phyloP scores from a whole-genome alignment of 2,329 filamentous ascomycete genomes.

The Penicillium sp. region DNA sequence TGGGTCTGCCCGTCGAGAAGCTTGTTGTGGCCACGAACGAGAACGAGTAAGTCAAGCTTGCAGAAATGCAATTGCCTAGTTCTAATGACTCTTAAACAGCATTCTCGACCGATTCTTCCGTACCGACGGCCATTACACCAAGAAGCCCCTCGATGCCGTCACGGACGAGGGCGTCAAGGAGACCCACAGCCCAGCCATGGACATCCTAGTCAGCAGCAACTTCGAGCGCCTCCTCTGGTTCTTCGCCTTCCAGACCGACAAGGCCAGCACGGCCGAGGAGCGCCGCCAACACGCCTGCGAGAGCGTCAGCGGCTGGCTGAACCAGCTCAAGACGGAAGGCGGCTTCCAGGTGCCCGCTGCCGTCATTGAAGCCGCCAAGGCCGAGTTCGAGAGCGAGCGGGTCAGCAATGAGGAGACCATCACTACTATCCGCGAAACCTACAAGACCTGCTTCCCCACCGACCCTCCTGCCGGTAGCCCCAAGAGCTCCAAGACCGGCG shows the following conservation, averaged over 20 bases:
- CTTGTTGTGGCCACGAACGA: constrained; percentile 93
- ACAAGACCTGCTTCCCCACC: constrained; percentile 57
- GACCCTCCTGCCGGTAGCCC: constrained; percentile 35
- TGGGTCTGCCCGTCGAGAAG: constrained; percentile 86
- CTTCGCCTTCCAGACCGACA: constrained; percentile 69
- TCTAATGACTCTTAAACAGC: constrained; percentile 41
- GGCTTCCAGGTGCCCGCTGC: constrained; percentile 79
- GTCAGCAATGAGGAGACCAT: constrained; percentile 67
- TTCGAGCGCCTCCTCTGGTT: constrained; percentile 97
- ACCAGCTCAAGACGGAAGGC: constrained; percentile 75
- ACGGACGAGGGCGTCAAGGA: constrained; percentile 73
- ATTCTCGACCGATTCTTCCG: constrained; percentile 96
- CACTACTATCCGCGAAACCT: constrained; percentile 63
- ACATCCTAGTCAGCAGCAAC: constrained; percentile 94
- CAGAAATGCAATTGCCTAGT: not conserved
- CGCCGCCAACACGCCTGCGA: constrained; percentile 62
- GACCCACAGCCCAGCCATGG: constrained; percentile 94
- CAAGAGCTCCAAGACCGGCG: constrained; percentile 48
- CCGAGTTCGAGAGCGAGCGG: constrained; percentile 78
- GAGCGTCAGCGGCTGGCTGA: constrained; percentile 76
- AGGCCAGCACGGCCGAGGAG: constrained; percentile 44
- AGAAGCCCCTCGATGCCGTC: constrained; percentile 60
- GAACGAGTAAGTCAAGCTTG: constrained; percentile 59
- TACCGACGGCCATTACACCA: constrained; percentile 79
- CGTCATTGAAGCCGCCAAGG: constrained; percentile 70